Evolutionary conservation across 257 asterid genomes (phyloP).

Genomic region (Scutellaria galericulata): DNA sequence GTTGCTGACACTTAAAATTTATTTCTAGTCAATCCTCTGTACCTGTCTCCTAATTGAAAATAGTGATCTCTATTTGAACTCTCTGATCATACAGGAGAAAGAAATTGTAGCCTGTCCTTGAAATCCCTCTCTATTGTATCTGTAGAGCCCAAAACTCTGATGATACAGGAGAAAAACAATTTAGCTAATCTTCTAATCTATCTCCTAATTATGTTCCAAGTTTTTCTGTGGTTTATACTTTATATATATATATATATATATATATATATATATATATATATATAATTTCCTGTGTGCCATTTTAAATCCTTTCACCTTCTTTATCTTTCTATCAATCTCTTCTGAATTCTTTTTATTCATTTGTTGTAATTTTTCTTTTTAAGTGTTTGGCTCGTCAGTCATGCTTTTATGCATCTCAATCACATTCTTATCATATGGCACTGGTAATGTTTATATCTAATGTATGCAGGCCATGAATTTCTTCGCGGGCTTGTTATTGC

Average conservation of each 20-base stretch:
- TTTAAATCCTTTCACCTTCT: not conserved
- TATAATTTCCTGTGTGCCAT: not conserved
- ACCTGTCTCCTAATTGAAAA: constrained; percentile 4
- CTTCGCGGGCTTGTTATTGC: constrained; percentile 86
- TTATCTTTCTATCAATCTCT: not conserved
- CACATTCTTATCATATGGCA: constrained; percentile 12
- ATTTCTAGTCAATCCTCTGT: constrained; percentile 1
- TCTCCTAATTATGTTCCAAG: not conserved
- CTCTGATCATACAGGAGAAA: not conserved
- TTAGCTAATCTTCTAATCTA: not conserved
- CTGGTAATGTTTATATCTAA: constrained; percentile 37
- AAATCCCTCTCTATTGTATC: constrained; percentile 11
- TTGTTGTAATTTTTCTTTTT: not conserved
- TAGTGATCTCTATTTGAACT: not conserved
- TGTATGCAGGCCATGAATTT: constrained; percentile 93
- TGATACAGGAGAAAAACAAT: not conserved
- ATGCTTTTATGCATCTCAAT: constrained; percentile 12
- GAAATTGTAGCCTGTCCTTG: not conserved
- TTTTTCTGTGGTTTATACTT: not conserved
- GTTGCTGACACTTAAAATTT: constrained; percentile 16
- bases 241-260: not conserved
- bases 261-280: too few relatives aligned
- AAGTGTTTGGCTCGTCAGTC: constrained; percentile 8
- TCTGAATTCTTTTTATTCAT: not conserved
- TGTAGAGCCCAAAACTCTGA: not conserved